phyloP scores from a whole-genome alignment of 306 rosid genomes.

The Luffa acutangula region DNA sequence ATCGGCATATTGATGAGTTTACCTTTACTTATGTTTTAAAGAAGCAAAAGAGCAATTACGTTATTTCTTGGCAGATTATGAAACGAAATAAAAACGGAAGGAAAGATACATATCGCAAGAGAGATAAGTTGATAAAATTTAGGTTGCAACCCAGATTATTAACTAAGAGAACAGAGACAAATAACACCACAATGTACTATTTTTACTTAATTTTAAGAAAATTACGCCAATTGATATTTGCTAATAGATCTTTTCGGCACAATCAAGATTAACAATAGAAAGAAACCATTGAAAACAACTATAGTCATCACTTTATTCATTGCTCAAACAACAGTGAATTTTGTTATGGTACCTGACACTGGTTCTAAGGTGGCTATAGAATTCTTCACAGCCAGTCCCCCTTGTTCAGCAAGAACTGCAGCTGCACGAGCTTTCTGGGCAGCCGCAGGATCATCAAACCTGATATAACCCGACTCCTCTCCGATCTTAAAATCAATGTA shows the following conservation, averaged over 20 bases:
- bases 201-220: background rate
- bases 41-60: background rate
- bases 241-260: background rate
- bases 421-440: slow-evolving; percentile 89
- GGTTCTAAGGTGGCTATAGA: slow-evolving; percentile 64
- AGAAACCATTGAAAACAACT: background rate
- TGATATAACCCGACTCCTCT: slow-evolving; percentile 66
- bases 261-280: background rate
- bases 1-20: background rate
- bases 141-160: background rate
- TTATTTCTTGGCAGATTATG: background rate
- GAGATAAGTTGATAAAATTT: background rate
- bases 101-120: background rate
- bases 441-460: slow-evolving; percentile 74
- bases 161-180: background rate
- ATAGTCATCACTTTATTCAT: background rate
- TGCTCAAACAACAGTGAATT: background rate
- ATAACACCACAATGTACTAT: background rate
- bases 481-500: slow-evolving; percentile 80
- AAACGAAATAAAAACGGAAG: background rate
- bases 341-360: slow-evolving; percentile 45
- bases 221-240: background rate
- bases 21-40: background rate
- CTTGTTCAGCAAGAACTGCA: slow-evolving; percentile 60
- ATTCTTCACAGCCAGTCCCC: slow-evolving; percentile 69